Evolutionary conservation across 1,139 yeast genomes (phyloP), one percentile per base, ranked within the genome.

Genomic region (Oligophagozyma castellii): DNA sequence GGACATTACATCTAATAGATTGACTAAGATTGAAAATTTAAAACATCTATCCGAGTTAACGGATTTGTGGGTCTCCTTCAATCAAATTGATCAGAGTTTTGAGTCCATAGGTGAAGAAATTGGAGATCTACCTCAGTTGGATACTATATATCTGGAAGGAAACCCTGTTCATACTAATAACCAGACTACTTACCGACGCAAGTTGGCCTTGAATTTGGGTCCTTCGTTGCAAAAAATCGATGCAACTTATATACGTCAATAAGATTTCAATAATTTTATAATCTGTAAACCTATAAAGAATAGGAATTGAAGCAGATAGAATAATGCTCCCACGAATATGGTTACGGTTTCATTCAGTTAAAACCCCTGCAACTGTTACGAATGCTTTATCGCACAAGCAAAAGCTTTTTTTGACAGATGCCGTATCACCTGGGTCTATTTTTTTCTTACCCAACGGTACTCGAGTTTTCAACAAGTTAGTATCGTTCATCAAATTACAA

Each of bases 371-470:
- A n/a, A 18, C 20, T 10, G 20, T 10, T 7, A 18, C 20, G 10
- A 18, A 18, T 18, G 10, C 20, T 18, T 40, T 51, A n/a, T 45
- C 55, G 5, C 34, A 31, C 12, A 67, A 65, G 38, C 95, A 84
- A 48, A 69, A 70, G 36, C 59, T 86, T 23, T 84, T 75, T 51
- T 70, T 77, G 58, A 73, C 80, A 1, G 93, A 81, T 51, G 67
- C 75, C 7, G 55, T 70, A 11, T 75, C 95, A 0, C 95, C 95
- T 0, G 96, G 96, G 0, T 76, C 89, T 2, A 66, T 78, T 4
- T 86, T 86, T 61, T 84, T 86, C 47, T 61, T 86, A 19, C 95
- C 95, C 2, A 89, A 83, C 52, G 96, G 96, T 3, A 73, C 95
- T 2, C 62, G 92, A 28, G 67, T 86, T 29, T 79, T 84, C 61